Conservation (phyloP, 2,329 filamentous ascomycete genomes). For the Pseudodiploospora longispora region DNA sequence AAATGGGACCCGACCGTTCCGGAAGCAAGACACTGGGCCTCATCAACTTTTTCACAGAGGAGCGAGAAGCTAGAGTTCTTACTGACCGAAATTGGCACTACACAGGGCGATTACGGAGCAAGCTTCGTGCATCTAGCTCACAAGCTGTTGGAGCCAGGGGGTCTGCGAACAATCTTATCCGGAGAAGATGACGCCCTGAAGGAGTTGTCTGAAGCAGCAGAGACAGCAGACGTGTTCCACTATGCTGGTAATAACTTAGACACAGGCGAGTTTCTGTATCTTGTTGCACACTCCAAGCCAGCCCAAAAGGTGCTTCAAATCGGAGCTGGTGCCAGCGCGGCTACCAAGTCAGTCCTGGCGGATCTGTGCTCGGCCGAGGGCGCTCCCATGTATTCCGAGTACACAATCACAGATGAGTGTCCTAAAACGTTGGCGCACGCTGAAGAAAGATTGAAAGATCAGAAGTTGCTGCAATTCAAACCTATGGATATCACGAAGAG, state of each 20-base stretch:
- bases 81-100: too few relatives aligned
- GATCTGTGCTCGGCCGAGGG: not conserved
- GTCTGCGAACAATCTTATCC: too few relatives aligned
- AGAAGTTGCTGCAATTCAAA: not conserved
- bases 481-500: not conserved
- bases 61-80: too few relatives aligned
- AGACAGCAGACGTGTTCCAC: too few relatives aligned
- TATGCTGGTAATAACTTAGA: too few relatives aligned
- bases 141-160: too few relatives aligned
- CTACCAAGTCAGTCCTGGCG: not conserved
- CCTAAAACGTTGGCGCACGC: not conserved
- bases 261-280: not conserved
- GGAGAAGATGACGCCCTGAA: too few relatives aligned
- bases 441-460: not conserved
- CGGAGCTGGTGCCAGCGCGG: not conserved
- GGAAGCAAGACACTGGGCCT: too few relatives aligned
- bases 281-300: not conserved
- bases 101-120: too few relatives aligned
- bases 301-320: not conserved
- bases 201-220: too few relatives aligned
- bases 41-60: too few relatives aligned
- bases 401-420: not conserved
- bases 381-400: not conserved
- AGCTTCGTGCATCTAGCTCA: too few relatives aligned
- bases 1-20: not conserved